Percentiles rank a stretch among this genome's conserved stretches.
Conservation (phyloP, 257 asterid species). For the Leptodermis oblonga region DNA sequence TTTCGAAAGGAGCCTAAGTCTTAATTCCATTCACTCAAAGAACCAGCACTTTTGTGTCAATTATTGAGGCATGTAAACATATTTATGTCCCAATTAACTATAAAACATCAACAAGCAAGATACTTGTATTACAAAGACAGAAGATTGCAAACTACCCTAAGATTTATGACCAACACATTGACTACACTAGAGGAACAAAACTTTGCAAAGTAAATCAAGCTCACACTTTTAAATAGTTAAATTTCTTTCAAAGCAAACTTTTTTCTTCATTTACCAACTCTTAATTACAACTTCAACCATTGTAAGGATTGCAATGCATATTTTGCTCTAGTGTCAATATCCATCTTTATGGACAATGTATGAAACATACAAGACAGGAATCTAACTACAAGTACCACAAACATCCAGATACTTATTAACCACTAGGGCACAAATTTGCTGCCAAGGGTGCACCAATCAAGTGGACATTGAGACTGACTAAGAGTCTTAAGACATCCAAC, state of each 20-base stretch:
- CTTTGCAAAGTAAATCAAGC: not conserved
- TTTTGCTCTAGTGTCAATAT: not conserved
- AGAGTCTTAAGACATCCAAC: not conserved
- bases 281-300: not conserved
- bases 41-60: not conserved
- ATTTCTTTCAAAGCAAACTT: not conserved
- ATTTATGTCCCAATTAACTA: not conserved
- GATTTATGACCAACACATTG: not conserved
- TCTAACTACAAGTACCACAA: not conserved
- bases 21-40: not conserved
- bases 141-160: not conserved
- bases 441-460: not conserved
- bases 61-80: not conserved
- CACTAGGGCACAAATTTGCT: not conserved
- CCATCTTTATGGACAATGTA: not conserved
- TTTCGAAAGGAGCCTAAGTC: too few species aligned
- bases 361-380: not conserved
- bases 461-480: too few species aligned
- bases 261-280: not conserved
- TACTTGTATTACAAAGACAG: not conserved
- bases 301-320: not conserved
- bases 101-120: not conserved
- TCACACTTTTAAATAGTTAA: not conserved
- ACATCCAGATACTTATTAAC: not conserved
- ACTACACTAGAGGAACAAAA: not conserved